Conservation (phyloP, 768 basidiomycete genomes). For the Guyanaporus albipodus region DNA sequence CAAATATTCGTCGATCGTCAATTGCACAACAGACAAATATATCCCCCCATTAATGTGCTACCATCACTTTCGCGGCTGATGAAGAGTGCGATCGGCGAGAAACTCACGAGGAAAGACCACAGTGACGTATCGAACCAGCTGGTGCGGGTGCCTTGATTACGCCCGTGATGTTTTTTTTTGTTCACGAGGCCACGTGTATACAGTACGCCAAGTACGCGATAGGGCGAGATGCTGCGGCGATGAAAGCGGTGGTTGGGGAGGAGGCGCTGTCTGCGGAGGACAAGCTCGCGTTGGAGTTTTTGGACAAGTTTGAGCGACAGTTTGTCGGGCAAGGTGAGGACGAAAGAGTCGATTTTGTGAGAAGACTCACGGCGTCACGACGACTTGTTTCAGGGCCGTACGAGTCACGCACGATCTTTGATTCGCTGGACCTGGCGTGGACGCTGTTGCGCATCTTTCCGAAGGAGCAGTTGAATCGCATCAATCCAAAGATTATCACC, state of each 20-base stretch:
- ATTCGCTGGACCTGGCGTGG: slow-evolving; percentile 97
- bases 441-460: slow-evolving; percentile 96
- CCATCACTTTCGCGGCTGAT: slow-evolving; percentile 98
- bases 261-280: slow-evolving; percentile 94
- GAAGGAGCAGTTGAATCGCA: slow-evolving; percentile 96
- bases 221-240: slow-evolving; percentile 92
- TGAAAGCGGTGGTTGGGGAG: slow-evolving; percentile 99
- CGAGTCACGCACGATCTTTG: slow-evolving; percentile 94
- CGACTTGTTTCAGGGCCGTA: slow-evolving; percentile 61
- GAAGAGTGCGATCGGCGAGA: slow-evolving; percentile 99
- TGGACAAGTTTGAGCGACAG: slow-evolving; percentile 95
- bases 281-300: slow-evolving; percentile 94
- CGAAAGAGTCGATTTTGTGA: background rate
- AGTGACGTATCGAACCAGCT: slow-evolving; percentile 99
- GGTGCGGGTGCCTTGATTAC: slow-evolving; percentile 47
- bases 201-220: slow-evolving; percentile 99
- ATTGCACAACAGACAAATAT: slow-evolving; percentile 94
- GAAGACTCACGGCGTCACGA: background rate
- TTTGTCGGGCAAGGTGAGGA: slow-evolving; percentile 91
- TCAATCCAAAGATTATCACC: slow-evolving; percentile 92
- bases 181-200: slow-evolving; percentile 31
- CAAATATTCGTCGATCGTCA: slow-evolving; percentile 99
- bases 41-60: slow-evolving; percentile 98
- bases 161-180: slow-evolving; percentile 7
- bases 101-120: slow-evolving; percentile 96